Evolutionary conservation across 371 early-diverging fungal species (phyloP).

Genomic region (Syncephalis fuscata): DNA sequence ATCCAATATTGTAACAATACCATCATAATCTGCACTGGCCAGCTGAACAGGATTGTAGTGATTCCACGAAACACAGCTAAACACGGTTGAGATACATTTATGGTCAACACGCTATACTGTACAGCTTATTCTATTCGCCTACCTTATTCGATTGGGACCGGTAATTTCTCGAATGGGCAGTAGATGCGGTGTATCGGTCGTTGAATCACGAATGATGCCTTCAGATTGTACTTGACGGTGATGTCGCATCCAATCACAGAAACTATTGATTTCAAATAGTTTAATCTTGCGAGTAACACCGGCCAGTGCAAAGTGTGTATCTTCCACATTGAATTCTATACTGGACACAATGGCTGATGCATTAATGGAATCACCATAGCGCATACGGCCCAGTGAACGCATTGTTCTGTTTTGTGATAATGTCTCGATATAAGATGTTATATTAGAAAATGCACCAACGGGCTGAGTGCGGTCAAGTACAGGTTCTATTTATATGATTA

Average conservation of each 20-base stretch:
- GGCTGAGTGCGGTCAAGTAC: neutral
- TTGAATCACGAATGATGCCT: no score
- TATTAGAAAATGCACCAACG: constrained; percentile 14
- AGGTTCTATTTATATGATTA: constrained; percentile 9
- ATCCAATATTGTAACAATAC: constrained; percentile 76
- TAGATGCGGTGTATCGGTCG: no score
- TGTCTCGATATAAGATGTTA: constrained; percentile 45
- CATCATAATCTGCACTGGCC: constrained; percentile 79
- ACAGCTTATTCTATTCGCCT: no score
- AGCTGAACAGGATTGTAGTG: constrained; percentile 63
- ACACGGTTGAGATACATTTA: no score
- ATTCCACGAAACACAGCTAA: constrained; percentile 81
- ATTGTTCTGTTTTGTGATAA: constrained; percentile 45
- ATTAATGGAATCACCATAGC: constrained; percentile 51
- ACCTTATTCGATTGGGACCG: no score
- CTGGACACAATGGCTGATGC: constrained; percentile 71
- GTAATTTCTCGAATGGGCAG: no score
- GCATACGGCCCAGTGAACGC: constrained; percentile 47
- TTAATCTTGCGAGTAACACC: constrained; percentile 88
- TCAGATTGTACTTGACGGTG: no score
- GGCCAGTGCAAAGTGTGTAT: constrained; percentile 80
- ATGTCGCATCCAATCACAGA: constrained; percentile 16
- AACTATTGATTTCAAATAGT: constrained; percentile 60
- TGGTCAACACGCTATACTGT: no score
- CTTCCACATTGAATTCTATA: constrained; percentile 84